Evolutionary conservation across 495 filamentous ascomycete genomes (phyloP), one percentile per base, ranked within the genome.

Genomic region (Hypoxylon lienhwacheense): DNA sequence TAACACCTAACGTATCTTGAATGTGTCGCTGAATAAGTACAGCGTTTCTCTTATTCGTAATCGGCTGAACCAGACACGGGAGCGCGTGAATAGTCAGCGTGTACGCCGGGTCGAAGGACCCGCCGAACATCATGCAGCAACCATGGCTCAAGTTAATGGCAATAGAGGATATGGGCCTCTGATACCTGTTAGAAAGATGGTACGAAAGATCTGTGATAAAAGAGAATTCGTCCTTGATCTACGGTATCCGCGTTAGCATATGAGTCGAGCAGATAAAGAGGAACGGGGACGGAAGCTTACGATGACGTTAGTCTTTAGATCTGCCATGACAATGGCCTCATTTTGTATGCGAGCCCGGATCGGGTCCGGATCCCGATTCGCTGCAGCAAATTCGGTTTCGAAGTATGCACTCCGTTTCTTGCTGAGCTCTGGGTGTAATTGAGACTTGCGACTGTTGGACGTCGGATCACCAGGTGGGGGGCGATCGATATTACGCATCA

Each of bases 1-100:
- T 26, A 8, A 95, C 88, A 1, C 82, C 80, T 5, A 95, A 71
- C 3, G 82, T 70, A 5, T 87, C 83, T 11, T 83, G 73, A 56
- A 97, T 73, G 61, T 83, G 85, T 2, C 72, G 71, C 56, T 90
- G 84, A 10, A 93, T 80, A 29, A 95, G 68, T n/a, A 73, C 77
- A 2, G 89, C 84, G 70, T 90, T 91, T 29, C 90, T 84, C 39
- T 87, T 88, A 69, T 96, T 97, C 28, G 82, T 89, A 2, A 85
- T 80, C 0, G 90, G 85, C 15, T 82, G 83, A 25, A 95, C 73
- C 43, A 87, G 74, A 1, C 72, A 77, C 0, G 85, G 78, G 11
- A 93, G 77, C 2, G 89, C 83, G 45, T 77, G 85, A 28, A 97
- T 81, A 44, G 87, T 89, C 57, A 96, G 70, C 34, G 85, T 76